Percentiles rank a stretch among this genome's conserved stretches.
Conservation (phyloP, 805 yeast species). For the Pichia nakasei region DNA sequence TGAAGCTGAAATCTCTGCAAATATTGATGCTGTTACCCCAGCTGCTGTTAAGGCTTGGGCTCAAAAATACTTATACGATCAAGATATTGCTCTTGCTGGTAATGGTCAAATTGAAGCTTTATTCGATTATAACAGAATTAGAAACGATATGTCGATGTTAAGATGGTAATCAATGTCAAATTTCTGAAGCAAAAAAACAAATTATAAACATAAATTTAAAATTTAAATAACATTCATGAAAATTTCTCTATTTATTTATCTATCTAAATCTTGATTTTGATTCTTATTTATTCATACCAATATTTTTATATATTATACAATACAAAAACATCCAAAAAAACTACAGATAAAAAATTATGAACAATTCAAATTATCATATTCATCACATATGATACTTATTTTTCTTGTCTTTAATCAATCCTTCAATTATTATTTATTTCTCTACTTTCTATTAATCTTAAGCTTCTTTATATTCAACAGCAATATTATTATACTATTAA, state of each 20-base stretch:
- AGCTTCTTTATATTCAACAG: no score
- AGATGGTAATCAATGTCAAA: conserved; percentile 45
- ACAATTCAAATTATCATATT: no score
- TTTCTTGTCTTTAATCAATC: no score
- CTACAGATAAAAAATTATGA: no score
- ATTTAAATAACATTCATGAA: background rate
- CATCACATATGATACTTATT: no score
- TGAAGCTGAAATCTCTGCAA: conserved; percentile 46
- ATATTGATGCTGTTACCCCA: conserved; percentile 55
- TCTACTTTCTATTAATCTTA: no score
- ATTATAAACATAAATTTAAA: background rate
- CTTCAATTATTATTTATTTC: no score
- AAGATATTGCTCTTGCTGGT: conserved; percentile 75
- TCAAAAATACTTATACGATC: conserved; percentile 68
- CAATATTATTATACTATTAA: no score
- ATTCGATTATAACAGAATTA: conserved; percentile 75
- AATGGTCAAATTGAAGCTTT: conserved; percentile 81
- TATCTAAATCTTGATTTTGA: no score
- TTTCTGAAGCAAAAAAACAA: background rate
- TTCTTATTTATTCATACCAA: background rate
- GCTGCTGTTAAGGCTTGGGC: conserved; percentile 67
- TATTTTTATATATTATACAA: background rate
- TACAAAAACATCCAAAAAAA: no score
- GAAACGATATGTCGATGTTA: conserved; percentile 86
- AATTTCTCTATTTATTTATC: background rate